Percentiles rank a stretch among this genome's conserved stretches.
Evolutionary conservation across 1,284 basidiomycete genomes (phyloP).

Genomic region (Cryptococcus sp.): DNA sequence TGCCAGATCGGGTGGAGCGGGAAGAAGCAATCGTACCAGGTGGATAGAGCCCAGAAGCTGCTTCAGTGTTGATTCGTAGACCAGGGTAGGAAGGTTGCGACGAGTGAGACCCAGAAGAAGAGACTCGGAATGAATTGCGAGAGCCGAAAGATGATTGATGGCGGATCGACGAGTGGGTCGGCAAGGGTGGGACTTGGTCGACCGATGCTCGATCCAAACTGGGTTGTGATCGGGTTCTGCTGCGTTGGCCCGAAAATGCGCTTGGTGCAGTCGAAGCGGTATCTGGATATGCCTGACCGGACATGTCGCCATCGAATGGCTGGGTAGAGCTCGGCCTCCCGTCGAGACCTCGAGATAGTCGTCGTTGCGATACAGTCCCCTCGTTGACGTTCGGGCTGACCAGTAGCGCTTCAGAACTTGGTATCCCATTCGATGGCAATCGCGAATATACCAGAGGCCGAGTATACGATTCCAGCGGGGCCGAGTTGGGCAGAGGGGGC

Average conservation of each 20-base stretch:
- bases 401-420: slow-evolving; percentile 8
- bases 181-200: slow-evolving; percentile 1
- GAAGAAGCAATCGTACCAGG: neutral
- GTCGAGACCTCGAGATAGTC: slow-evolving; percentile 18
- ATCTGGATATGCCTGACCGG: too few species aligned
- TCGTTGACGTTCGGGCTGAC: slow-evolving; percentile 30
- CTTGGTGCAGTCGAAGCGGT: neutral
- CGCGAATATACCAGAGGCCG: neutral
- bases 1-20: slow-evolving; percentile 4
- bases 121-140: neutral
- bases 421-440: neutral
- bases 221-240: slow-evolving; percentile 1
- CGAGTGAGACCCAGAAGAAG: neutral
- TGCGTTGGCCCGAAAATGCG: neutral
- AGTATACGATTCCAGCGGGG: neutral
- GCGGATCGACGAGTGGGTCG: neutral
- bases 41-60: neutral
- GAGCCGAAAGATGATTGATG: slow-evolving; percentile 1
- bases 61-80: neutral
- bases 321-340: neutral
- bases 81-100: neutral
- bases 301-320: neutral
- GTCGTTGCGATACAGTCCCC: slow-evolving; percentile 37
- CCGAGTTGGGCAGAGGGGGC: slow-evolving; percentile 17
- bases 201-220: neutral